phyloP scores from a whole-genome alignment of 306 rosid species.

The Inga laurina region DNA sequence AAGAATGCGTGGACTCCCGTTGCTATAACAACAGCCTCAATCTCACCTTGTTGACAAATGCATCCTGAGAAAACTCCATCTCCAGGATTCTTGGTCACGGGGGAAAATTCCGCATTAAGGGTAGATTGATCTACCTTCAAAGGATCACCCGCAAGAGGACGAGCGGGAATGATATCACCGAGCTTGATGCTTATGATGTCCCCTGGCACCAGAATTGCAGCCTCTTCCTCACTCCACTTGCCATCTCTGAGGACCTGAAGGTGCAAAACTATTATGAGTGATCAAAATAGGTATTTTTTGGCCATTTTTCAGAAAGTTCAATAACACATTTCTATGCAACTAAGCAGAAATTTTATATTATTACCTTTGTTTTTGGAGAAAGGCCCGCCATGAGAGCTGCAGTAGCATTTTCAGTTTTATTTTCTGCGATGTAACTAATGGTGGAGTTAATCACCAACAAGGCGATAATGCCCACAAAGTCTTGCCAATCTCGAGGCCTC shows the following conservation, averaged over 20 bases:
- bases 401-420: slow-evolving; percentile 97
- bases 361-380: slow-evolving; percentile 96
- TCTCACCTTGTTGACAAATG: slow-evolving; percentile 96
- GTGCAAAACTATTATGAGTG: slow-evolving; percentile 18
- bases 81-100: slow-evolving; percentile 85
- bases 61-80: slow-evolving; percentile 98
- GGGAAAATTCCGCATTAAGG: slow-evolving; percentile 95
- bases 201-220: slow-evolving; percentile 93
- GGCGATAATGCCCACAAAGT: slow-evolving; percentile 82
- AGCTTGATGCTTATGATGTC: slow-evolving; percentile 90
- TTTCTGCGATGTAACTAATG: slow-evolving; percentile 96
- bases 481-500: slow-evolving; percentile 97
- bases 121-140: slow-evolving; percentile 95
- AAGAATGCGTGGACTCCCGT: slow-evolving; percentile 98
- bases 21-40: slow-evolving; percentile 97
- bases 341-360: neutral
- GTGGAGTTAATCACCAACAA: slow-evolving; percentile 91
- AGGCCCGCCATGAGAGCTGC: slow-evolving; percentile 99
- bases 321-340: neutral
- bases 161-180: slow-evolving; percentile 97
- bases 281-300: slow-evolving; percentile 2
- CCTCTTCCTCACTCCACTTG: slow-evolving; percentile 88
- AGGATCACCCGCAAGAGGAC: slow-evolving; percentile 98
- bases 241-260: slow-evolving; percentile 93
- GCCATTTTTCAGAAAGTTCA: neutral